Evolutionary conservation across 805 yeast species (phyloP).

Genomic region (Ogataea trehalophila): DNA sequence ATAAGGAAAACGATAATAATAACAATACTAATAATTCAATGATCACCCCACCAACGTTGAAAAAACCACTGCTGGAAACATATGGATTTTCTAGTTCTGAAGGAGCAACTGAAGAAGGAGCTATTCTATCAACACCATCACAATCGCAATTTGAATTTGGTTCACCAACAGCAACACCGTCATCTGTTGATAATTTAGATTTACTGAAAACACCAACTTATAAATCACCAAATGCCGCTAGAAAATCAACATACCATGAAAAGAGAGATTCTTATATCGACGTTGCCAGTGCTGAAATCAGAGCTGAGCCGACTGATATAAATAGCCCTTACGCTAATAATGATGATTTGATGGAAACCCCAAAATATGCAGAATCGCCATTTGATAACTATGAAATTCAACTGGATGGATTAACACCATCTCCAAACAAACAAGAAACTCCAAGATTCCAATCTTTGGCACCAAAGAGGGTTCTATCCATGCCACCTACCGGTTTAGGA

Average conservation of each 20-base stretch:
- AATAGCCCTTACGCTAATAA: background rate
- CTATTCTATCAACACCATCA: conserved; percentile 10
- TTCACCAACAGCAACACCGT: conserved; percentile 1
- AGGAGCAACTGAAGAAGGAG: conserved; percentile 2
- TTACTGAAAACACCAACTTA: conserved; percentile 9
- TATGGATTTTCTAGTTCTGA: conserved; percentile 18
- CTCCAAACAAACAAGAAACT: conserved; percentile 9
- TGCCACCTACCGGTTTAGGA: conserved; percentile 4
- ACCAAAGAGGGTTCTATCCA: conserved; percentile 1
- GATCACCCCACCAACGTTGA: background rate
- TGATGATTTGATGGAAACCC: background rate
- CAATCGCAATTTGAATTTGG: conserved; percentile 6
- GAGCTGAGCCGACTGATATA: background rate
- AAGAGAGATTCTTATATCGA: background rate
- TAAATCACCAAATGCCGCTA: conserved; percentile 9
- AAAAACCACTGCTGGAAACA: conserved; percentile 15
- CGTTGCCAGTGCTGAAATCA: background rate
- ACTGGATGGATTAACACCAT: conserved; percentile 15
- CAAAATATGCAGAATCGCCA: conserved; percentile 7
- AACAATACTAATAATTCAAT: background rate
- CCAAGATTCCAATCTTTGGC: conserved; percentile 2
- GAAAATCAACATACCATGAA: conserved; percentile 10
- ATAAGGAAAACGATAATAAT: background rate
- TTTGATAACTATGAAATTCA: conserved; percentile 12
- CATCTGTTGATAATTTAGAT: conserved; percentile 1